These are phyloP conservation scores for Microcyclospora tardicrescens DNA, from an alignment of 2,329 filamentous ascomycete species.

Conservation along the genomic window DNA sequence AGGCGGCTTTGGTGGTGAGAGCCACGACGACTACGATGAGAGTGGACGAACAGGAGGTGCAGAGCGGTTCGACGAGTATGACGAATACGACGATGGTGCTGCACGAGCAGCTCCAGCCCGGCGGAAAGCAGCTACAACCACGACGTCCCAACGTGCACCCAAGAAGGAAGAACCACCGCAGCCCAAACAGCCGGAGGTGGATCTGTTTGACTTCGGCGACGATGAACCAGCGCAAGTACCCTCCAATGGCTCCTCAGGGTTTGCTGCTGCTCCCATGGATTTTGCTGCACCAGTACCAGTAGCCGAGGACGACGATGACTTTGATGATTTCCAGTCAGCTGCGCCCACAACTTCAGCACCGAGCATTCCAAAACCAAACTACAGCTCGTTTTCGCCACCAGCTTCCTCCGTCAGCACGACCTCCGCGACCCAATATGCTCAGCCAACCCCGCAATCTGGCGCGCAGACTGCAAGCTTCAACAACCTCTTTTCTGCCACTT, in stretches of 20 bases:
- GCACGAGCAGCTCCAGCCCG: conserved; percentile 37
- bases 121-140: conserved; percentile 33
- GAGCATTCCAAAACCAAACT: conserved; percentile 22
- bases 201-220: conserved; percentile 81
- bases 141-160: conserved; percentile 25
- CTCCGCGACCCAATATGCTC: conserved; percentile 57
- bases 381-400: conserved; percentile 31
- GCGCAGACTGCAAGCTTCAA: conserved; percentile 68
- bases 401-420: conserved; percentile 36
- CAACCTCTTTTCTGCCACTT: conserved; percentile 72
- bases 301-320: conserved; percentile 61
- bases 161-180: conserved; percentile 62
- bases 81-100: conserved; percentile 78
- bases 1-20: conserved; percentile 75
- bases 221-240: conserved; percentile 37
- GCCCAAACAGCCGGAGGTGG: conserved; percentile 75
- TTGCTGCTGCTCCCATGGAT: conserved; percentile 14
- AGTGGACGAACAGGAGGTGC: conserved; percentile 46
- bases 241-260: conserved; percentile 30
- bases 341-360: conserved; percentile 37
- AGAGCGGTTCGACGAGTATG: conserved; percentile 84
- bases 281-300: conserved; percentile 1
- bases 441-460: conserved; percentile 74
- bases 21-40: conserved; percentile 48
- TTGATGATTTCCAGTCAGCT: conserved; percentile 94